phyloP scores from a whole-genome alignment of 2,329 filamentous ascomycete species.

The Penicillium sp. region DNA sequence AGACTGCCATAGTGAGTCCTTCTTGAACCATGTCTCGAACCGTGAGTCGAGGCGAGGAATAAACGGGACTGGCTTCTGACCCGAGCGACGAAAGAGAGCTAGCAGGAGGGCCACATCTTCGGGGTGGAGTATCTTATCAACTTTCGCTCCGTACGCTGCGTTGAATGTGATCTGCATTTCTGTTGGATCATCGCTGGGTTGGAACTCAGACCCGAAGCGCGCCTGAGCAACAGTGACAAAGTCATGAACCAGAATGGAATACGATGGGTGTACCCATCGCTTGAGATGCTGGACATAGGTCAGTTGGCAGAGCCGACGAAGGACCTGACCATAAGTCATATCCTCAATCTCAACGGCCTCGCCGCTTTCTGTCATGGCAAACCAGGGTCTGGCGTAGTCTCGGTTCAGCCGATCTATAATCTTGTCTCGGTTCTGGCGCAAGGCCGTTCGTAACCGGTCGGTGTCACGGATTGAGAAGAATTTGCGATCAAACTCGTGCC shows the following conservation, averaged over 20 bases:
- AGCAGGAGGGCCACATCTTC: conserved; percentile 1
- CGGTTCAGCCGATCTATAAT: conserved; percentile 8
- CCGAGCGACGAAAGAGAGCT: neutral
- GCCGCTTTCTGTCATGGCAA: neutral
- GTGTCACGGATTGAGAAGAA: conserved; percentile 6
- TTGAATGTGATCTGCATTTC: neutral
- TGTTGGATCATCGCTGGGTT: neutral
- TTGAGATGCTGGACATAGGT: neutral
- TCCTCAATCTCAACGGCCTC: neutral
- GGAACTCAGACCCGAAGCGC: neutral
- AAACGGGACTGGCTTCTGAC: conserved; percentile 11
- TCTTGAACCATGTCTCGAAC: conserved; percentile 19
- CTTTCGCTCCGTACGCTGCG: neutral
- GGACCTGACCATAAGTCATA: conserved; percentile 1
- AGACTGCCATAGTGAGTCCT: conserved; percentile 17
- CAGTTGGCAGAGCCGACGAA: neutral
- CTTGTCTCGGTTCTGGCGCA: neutral
- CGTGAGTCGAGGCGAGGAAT: conserved; percentile 4
- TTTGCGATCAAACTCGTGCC: conserved; percentile 7
- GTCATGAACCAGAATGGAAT: neutral
- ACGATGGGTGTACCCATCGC: neutral
- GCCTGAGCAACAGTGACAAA: neutral
- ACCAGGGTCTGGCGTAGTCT: conserved; percentile 10
- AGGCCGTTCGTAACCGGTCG: neutral
- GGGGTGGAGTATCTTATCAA: neutral